These are phyloP conservation scores for Crithidia acanthocephali DNA, from an alignment of 208 protist genomes.

Conservation along the genomic window DNA sequence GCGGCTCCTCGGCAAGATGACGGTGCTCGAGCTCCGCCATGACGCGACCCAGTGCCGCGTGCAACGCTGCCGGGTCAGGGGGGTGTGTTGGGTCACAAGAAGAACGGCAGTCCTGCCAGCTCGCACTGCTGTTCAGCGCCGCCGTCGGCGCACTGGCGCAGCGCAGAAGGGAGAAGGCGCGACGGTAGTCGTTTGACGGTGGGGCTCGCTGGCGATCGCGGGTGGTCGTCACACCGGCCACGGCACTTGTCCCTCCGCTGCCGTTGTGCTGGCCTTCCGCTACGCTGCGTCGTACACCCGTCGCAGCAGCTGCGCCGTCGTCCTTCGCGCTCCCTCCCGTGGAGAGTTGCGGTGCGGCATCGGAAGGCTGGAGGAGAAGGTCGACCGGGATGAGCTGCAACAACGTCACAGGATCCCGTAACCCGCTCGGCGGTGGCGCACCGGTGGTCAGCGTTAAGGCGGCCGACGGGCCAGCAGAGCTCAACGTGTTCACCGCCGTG, in stretches of 20 bases:
- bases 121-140: not conserved
- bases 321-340: too few relatives aligned
- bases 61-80: not conserved
- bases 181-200: slow-evolving; percentile 3
- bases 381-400: slow-evolving; percentile 20
- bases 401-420: slow-evolving; percentile 19
- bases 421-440: slow-evolving; percentile 11
- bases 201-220: too few relatives aligned
- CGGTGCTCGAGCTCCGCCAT: slow-evolving; percentile 13
- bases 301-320: too few relatives aligned
- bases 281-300: too few relatives aligned
- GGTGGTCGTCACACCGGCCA: too few relatives aligned
- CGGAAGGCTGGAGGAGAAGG: not conserved
- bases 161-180: slow-evolving; percentile 19
- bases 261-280: too few relatives aligned
- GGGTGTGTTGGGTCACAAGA: not conserved
- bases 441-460: slow-evolving; percentile 1
- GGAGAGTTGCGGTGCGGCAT: not conserved
- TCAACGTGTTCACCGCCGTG: not conserved
- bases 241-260: too few relatives aligned
- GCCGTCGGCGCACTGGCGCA: slow-evolving; percentile 1
- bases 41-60: not conserved
- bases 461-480: not conserved
- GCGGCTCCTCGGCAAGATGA: not conserved
- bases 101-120: not conserved